Evolutionary conservation across 2,329 filamentous ascomycete species (phyloP).

Genomic region (Fusarium torreyae): DNA sequence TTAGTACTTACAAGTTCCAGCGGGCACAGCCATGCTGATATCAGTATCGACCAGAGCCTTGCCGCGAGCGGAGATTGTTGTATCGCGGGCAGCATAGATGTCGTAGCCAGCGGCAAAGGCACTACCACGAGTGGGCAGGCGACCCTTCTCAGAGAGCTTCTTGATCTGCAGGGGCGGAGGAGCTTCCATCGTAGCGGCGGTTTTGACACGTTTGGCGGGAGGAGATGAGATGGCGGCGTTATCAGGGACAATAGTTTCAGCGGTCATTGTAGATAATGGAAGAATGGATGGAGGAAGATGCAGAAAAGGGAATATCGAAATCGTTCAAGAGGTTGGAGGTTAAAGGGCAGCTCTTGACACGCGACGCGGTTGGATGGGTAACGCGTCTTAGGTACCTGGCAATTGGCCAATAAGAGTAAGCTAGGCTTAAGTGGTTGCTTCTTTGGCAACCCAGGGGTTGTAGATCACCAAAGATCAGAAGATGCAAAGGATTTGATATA

Average conservation of each 20-base stretch:
- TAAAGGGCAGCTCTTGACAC: conserved; percentile 44
- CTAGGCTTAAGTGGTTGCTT: conserved; percentile 45
- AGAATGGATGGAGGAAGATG: conserved; percentile 22
- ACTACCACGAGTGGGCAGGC: conserved; percentile 88
- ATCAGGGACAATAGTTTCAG: conserved; percentile 57
- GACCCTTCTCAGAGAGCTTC: conserved; percentile 85
- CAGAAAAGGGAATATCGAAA: conserved; percentile 39
- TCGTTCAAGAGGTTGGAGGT: conserved; percentile 44
- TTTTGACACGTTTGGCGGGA: conserved; percentile 85
- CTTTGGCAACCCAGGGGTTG: not conserved
- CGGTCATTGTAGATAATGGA: conserved; percentile 36
- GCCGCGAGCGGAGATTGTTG: conserved; percentile 83
- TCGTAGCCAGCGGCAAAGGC: conserved; percentile 95
- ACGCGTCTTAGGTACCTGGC: conserved; percentile 33
- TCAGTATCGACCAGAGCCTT: conserved; percentile 92
- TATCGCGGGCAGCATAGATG: conserved; percentile 83
- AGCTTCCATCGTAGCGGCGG: conserved; percentile 61
- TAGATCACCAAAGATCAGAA: not conserved
- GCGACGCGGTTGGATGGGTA: conserved; percentile 50
- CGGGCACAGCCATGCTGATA: conserved; percentile 90
- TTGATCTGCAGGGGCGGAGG: conserved; percentile 84
- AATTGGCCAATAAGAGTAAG: conserved; percentile 51
- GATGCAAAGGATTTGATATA: not conserved
- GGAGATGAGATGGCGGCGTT: conserved; percentile 74
- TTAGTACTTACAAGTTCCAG: conserved; percentile 82